Conservation (phyloP, 1,284 basidiomycete genomes). For the Malassezia arunalokei region DNA sequence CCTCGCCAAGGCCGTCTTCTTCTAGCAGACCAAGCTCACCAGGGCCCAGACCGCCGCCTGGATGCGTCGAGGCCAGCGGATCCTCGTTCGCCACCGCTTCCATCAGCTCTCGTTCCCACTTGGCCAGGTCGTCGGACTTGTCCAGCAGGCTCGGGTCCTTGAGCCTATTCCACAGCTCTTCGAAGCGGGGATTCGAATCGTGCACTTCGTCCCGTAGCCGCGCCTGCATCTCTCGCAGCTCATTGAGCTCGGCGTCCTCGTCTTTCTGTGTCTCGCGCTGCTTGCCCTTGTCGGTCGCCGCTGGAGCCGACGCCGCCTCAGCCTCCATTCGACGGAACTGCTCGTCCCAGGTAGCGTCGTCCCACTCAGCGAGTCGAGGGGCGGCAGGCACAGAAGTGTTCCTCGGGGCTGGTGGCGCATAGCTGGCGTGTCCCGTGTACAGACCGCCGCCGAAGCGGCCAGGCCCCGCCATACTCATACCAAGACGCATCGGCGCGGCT, state of each 20-base stretch:
- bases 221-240: conserved; percentile 34
- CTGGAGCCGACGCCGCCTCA: conserved; percentile 1
- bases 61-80: conserved; percentile 48
- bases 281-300: background rate
- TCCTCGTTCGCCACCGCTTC: conserved; percentile 54
- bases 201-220: conserved; percentile 29
- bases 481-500: background rate
- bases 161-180: conserved; percentile 44
- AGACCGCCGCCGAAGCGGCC: background rate
- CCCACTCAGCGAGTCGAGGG: conserved; percentile 21
- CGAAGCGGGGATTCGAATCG: conserved; percentile 32
- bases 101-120: conserved; percentile 57
- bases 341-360: conserved; percentile 39
- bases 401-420: conserved; percentile 12
- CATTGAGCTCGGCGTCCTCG: conserved; percentile 26
- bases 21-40: conserved; percentile 30
- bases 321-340: conserved; percentile 37
- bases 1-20: conserved; percentile 32
- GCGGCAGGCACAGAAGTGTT: background rate
- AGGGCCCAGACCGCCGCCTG: conserved; percentile 35
- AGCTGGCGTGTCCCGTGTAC: too few species aligned
- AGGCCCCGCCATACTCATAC: background rate
- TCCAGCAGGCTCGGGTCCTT: conserved; percentile 23
- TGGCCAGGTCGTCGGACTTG: conserved; percentile 49
- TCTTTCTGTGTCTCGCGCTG: background rate